Evolutionary conservation across 1,139 yeast genomes (phyloP).

Genomic region (Hemisphaericaspora xylanilytica): DNA sequence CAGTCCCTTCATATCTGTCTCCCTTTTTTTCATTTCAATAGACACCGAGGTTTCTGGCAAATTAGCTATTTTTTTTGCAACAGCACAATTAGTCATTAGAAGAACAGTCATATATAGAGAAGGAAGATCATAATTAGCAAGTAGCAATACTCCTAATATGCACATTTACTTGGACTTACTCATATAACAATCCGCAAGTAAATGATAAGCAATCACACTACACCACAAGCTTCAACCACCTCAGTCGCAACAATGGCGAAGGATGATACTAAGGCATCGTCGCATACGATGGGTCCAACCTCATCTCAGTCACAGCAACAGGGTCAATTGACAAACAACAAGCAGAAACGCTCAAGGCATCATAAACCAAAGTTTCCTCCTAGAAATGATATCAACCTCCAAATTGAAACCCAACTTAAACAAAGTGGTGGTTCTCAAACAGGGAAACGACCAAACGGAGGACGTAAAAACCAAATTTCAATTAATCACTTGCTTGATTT

Average conservation of each 20-base stretch:
- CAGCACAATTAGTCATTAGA: neutral
- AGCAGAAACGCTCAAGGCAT: slow-evolving; percentile 2
- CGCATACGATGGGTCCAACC: slow-evolving; percentile 1
- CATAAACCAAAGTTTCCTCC: slow-evolving; percentile 6
- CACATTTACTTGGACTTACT: slow-evolving; percentile 1
- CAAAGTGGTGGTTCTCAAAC: slow-evolving; percentile 22
- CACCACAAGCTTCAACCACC: neutral
- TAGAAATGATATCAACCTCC: slow-evolving; percentile 3
- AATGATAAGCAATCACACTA: slow-evolving; percentile 1
- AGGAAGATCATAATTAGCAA: too few relatives aligned
- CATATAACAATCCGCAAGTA: neutral
- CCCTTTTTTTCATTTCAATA: too few relatives aligned
- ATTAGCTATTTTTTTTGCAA: neutral
- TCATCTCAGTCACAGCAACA: slow-evolving; percentile 5
- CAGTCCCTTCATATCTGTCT: too few relatives aligned
- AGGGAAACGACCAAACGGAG: neutral
- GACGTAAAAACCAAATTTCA: slow-evolving; percentile 53
- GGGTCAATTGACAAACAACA: neutral
- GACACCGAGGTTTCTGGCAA: too few relatives aligned
- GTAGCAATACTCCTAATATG: too few relatives aligned
- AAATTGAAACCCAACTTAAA: slow-evolving; percentile 15
- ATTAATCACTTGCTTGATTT: slow-evolving; percentile 66
- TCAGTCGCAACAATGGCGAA: slow-evolving; percentile 5
- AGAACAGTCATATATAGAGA: neutral
- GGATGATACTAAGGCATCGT: slow-evolving; percentile 3